These are phyloP conservation scores for Austropuccinia psidii DNA, from an alignment of 1,284 basidiomycete genomes.

Conservation along the genomic window DNA sequence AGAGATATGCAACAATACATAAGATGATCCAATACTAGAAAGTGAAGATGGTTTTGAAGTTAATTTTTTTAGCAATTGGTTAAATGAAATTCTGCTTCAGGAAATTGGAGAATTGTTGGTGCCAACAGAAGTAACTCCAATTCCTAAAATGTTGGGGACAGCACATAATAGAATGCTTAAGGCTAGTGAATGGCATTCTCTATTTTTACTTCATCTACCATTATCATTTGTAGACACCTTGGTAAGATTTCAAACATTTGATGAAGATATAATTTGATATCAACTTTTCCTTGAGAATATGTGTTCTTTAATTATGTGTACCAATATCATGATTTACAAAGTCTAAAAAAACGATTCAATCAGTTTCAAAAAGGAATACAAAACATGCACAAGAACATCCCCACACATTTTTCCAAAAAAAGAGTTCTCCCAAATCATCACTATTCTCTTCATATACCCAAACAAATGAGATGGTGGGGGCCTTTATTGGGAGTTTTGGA, in stretches of 20 bases:
- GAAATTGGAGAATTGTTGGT: background rate
- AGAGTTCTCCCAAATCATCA: slow-evolving; percentile 25
- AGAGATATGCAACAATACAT: background rate
- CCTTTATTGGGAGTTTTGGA: too few species aligned
- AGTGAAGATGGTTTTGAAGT: background rate
- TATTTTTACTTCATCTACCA: slow-evolving; percentile 5
- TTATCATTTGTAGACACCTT: background rate
- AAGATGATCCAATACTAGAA: background rate
- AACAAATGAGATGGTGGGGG: slow-evolving; percentile 23
- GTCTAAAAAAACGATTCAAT: background rate
- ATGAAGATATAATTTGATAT: background rate
- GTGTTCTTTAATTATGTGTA: background rate
- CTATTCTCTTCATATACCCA: slow-evolving; percentile 13
- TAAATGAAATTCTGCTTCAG: background rate
- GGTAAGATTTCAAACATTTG: background rate
- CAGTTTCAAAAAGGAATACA: background rate
- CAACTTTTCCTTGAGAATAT: background rate
- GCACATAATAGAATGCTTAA: slow-evolving; percentile 12
- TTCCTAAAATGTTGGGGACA: background rate
- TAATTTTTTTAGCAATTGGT: background rate
- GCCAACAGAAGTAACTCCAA: background rate
- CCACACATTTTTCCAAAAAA: background rate
- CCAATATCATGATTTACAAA: background rate
- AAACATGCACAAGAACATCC: slow-evolving; percentile 3
- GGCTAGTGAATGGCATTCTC: slow-evolving; percentile 14